Evolutionary conservation across 1,284 basidiomycete species (phyloP), one percentile per base, ranked within the genome.

Genomic region (Xerocomus nothofagi): DNA sequence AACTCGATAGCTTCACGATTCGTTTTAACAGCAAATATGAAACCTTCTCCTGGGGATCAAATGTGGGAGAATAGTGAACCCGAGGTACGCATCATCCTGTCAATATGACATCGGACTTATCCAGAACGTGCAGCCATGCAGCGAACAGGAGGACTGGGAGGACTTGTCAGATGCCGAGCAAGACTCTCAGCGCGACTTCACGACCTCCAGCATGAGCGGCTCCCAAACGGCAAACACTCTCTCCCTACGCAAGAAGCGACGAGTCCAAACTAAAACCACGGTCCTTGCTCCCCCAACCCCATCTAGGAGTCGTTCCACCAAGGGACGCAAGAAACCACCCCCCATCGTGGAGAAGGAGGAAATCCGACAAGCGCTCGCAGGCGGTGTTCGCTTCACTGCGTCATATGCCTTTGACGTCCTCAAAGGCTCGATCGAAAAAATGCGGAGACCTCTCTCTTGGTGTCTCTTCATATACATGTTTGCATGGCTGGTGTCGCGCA

Each of bases 381-480:
- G 58, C 14, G 65, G 69, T 8, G 60, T 56, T 15, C 58, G 63
- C 18, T 62, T 60, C 38, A 68, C 73, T 0, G 50, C 65, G 17
- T 56, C 57, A 3, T 86, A 82, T 61, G 24, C 68, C 15, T 56
- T 76, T 21, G 76, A 78, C 54, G 63, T 87, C 26, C 32, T 80
- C 48, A 62, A 61, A 31, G 69, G 65, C 18, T 73, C 79, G 0
- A 57, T 86, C 40, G 60, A 67, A 20, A 71, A 80, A 18, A 70
- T 86, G 48, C 77, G 78, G 32, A 69, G 61, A 44, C 86, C 86
- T 3, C 70, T 89, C 14, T 73, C 75, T 5, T 46, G 83, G 47
- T 54, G 82, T n/a, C 56, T 84, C 15, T 76, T 77, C 51, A 33
- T 83, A 9, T 82, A 71, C 65, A 54, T 82, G 48, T 66, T 85